Evolutionary conservation across 345 rosid species (phyloP).

Genomic region (Eucalyptus sideroxylon): DNA sequence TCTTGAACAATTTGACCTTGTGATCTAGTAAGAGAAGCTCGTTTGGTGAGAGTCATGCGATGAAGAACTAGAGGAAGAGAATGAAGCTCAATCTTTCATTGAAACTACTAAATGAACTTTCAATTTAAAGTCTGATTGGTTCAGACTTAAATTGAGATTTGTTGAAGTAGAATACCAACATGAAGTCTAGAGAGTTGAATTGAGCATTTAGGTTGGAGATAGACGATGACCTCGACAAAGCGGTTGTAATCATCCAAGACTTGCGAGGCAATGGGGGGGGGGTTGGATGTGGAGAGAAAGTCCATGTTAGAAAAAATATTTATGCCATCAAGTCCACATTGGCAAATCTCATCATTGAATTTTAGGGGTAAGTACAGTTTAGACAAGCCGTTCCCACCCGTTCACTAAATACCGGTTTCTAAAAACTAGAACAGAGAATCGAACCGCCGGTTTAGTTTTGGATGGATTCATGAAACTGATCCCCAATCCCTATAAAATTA

Average conservation of each 20-base stretch:
- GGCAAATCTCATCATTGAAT: neutral
- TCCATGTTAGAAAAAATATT: neutral
- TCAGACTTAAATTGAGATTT: neutral
- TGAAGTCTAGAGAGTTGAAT: neutral
- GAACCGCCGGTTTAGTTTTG: rapidly evolving
- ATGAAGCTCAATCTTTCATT: no score
- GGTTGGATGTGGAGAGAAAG: neutral
- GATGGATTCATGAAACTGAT: no score
- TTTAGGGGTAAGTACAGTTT: no score
- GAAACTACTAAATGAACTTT: no score
- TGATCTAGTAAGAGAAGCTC: neutral
- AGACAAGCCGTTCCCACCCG: rapidly evolving
- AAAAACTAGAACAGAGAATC: no score
- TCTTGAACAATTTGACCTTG: neutral
- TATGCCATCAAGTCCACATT: neutral
- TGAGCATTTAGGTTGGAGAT: neutral
- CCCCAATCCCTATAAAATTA: no score
- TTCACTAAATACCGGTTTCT: no score
- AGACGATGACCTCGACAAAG: no score
- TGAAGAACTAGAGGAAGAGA: no score
- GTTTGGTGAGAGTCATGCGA: neutral
- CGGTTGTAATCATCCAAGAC: no score
- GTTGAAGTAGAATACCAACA: neutral
- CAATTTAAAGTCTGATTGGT: no score
- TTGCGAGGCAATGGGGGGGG: no score